These are phyloP conservation scores for Immersiporthe knoxdaviesiana DNA, from an alignment of 2,329 filamentous ascomycete genomes.

Conservation along the genomic window DNA sequence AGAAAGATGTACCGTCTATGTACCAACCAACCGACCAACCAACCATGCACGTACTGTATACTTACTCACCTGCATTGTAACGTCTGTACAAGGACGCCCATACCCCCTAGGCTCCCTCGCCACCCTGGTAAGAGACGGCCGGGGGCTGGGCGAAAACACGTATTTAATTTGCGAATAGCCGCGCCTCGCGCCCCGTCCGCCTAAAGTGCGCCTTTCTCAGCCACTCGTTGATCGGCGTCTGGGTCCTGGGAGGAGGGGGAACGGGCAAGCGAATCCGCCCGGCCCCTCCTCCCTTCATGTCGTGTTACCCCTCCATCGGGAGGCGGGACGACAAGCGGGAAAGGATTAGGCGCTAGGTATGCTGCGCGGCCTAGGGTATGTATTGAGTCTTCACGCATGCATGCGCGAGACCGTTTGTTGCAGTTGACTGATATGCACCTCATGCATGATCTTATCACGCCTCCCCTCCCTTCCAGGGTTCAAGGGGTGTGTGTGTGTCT, in stretches of 20 bases:
- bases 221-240: background rate
- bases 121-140: background rate
- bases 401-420: background rate
- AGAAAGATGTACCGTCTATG: background rate
- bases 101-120: background rate
- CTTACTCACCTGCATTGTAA: background rate
- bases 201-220: slow-evolving; percentile 9
- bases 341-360: background rate
- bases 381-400: background rate
- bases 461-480: background rate
- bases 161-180: slow-evolving; percentile 5
- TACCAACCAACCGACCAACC: background rate
- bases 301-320: slow-evolving; percentile 2
- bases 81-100: no score
- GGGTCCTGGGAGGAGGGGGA: background rate
- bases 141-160: background rate
- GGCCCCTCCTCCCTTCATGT: background rate
- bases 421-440: background rate
- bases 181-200: slow-evolving; percentile 4
- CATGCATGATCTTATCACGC: slow-evolving; percentile 12
- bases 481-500: background rate
- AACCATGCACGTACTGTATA: background rate
- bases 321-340: slow-evolving; percentile 1
- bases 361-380: background rate
- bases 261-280: no score